A percentile compares a stretch with the other conserved stretches of the same genome.
Evolutionary conservation across 805 yeast genomes (phyloP).

Genomic region (Jamesozyma spencerorum): DNA sequence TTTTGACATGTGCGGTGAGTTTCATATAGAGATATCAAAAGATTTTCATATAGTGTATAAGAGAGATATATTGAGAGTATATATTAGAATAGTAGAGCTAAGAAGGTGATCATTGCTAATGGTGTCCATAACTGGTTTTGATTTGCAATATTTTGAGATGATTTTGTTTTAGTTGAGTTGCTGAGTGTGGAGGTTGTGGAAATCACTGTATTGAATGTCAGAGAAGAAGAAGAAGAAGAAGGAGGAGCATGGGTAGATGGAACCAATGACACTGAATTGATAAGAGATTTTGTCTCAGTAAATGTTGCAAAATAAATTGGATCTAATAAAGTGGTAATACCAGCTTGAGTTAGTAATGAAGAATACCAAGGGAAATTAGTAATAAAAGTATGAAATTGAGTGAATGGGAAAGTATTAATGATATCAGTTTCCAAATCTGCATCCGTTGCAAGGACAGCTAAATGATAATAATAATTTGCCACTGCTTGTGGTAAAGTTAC

Average conservation of each 20-base stretch:
- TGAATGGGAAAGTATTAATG: conserved; percentile 29
- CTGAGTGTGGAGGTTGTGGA: not conserved
- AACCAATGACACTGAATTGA: not conserved
- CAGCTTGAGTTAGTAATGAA: conserved; percentile 15
- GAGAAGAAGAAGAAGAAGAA: not conserved
- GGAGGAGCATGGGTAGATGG: not conserved
- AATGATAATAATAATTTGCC: conserved; percentile 28
- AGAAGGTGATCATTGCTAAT: not conserved
- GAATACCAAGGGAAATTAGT: conserved; percentile 29
- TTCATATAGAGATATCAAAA: too few relatives aligned
- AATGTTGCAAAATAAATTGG: conserved; percentile 19
- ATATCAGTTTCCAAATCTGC: conserved; percentile 22
- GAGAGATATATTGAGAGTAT: too few relatives aligned
- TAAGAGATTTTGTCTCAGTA: too few relatives aligned
- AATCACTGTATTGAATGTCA: too few relatives aligned
- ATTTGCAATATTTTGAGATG: not conserved
- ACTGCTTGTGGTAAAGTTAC: conserved; percentile 30
- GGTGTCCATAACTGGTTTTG: not conserved
- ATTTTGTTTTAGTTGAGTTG: not conserved
- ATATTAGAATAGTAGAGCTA: too few relatives aligned
- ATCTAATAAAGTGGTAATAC: conserved; percentile 16
- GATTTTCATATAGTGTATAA: too few relatives aligned
- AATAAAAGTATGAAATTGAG: conserved; percentile 30
- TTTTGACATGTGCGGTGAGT: too few relatives aligned
- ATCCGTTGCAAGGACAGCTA: conserved; percentile 22